Base-by-base conservation (phyloP, 768 basidiomycete genomes). In the Macrolepiota dolichaula region DNA sequence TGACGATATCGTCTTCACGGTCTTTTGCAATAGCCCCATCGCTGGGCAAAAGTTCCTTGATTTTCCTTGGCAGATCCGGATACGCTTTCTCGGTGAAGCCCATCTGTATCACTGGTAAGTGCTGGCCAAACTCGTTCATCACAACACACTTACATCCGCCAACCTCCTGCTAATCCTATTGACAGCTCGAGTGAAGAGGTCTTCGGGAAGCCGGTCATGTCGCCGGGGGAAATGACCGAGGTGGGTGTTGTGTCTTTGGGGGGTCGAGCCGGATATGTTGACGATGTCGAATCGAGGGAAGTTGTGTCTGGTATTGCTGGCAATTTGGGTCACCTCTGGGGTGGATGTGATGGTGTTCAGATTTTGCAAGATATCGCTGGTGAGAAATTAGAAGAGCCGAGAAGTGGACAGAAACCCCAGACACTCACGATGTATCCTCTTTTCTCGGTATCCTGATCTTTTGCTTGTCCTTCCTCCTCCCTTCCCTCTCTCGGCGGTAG, bases 211-310 rank as follows among this genome's bases (percentile, higher is more conserved):
- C 15, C 65, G 66, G 4, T 72, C 71, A 25, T 62, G 63, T 4
- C 69, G 75, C 46, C 72, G 73, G 27, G 65, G 62, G 24, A 68
- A 67, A 63, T 79, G 79, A 37, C 74, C 75, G 27, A 73, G 73
- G 51, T 76, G 74, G 17, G 77, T 82, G 65, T 82, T 72, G 63
- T 78, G 74, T 32, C 80, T 57, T 37, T 58, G 60, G 22, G 62
- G 56, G 36, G 32, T 37, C 19, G 59, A 19, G 17, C 42, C 59
- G 7, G 85, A 82, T n/a, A 85, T 76, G 62, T 79, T 83, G 66
- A 81, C 77, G 73, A 88, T 82, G 71, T 90, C 88, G 17, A 87
- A 74, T 61, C 81, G 81, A 27, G 88, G 86, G 65, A 81, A 87
- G 19, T 76, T 74, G 3, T 83, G 83, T 55, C 84, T 77, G 2